A percentile compares a stretch with the other conserved stretches of the same genome.
Evolutionary conservation across 805 yeast species (phyloP).

Genomic region (Candida quercuum): DNA sequence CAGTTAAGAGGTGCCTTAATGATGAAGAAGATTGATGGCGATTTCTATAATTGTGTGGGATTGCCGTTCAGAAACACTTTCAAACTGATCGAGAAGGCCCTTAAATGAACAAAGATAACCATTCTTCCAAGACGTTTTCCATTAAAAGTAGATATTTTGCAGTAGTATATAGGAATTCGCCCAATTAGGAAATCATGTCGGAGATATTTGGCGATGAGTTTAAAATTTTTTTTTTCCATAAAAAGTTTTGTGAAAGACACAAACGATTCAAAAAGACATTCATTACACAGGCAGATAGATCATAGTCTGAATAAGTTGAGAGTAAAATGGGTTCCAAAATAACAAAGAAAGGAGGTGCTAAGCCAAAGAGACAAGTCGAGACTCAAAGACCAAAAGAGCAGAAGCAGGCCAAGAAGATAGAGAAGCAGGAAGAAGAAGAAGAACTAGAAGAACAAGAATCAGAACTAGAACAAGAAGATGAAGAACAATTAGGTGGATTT

Average conservation of each 20-base stretch:
- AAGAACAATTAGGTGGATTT: slow-evolving; percentile 10
- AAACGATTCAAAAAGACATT: background rate
- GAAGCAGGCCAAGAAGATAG: background rate
- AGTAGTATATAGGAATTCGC: no score
- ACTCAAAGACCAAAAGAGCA: slow-evolving; percentile 6
- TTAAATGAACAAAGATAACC: background rate
- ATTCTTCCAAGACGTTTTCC: no score
- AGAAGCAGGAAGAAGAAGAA: slow-evolving; percentile 6
- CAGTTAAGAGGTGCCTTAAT: slow-evolving; percentile 71
- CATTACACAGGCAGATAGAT: background rate
- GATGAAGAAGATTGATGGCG: slow-evolving; percentile 65
- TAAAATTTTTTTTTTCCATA: slow-evolving; percentile 5
- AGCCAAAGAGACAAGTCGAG: slow-evolving; percentile 14
- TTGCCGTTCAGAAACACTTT: slow-evolving; percentile 64
- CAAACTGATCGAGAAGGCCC: slow-evolving; percentile 30
- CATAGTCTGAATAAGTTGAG: no score
- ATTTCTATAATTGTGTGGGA: slow-evolving; percentile 83
- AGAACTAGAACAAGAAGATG: slow-evolving; percentile 1
- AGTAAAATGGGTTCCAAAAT: slow-evolving; percentile 13
- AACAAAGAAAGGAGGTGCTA: slow-evolving; percentile 14
- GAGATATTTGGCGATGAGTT: slow-evolving; percentile 9
- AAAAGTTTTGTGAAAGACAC: background rate
- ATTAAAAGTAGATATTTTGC: no score
- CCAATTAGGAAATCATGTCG: background rate
- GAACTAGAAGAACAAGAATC: slow-evolving; percentile 21